phyloP scores from a whole-genome alignment of 2,329 filamentous ascomycete species.

The Trematosphaeria pertusa region DNA sequence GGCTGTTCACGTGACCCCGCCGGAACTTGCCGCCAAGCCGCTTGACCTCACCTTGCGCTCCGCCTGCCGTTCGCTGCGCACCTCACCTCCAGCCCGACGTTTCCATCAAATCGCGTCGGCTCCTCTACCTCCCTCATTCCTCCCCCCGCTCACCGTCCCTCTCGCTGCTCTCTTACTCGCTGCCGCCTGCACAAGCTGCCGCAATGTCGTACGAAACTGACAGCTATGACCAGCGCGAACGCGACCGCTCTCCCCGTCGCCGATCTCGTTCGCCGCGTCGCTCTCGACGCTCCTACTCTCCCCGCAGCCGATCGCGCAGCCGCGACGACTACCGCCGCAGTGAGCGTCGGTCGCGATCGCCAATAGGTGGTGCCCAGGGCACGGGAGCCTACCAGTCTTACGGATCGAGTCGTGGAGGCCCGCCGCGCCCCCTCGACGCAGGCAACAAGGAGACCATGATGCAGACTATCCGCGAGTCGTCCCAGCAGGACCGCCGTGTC shows the following conservation, averaged over 20 bases:
- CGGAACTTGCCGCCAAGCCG: constrained; percentile 15
- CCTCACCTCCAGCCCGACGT: constrained; percentile 18
- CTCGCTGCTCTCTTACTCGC: constrained; percentile 17
- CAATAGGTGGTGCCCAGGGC: constrained; percentile 77
- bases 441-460: constrained; percentile 94
- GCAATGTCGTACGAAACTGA: constrained; percentile 49
- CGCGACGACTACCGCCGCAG: constrained; percentile 60
- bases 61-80: constrained; percentile 26
- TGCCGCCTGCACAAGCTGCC: constrained; percentile 15
- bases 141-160: constrained; percentile 1
- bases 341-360: constrained; percentile 73
- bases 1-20: constrained; percentile 9
- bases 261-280: constrained; percentile 56
- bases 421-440: constrained; percentile 74
- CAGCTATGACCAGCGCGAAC: constrained; percentile 45
- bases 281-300: constrained; percentile 68
- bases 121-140: constrained; percentile 5
- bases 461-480: constrained; percentile 89
- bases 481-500: constrained; percentile 98
- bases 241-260: constrained; percentile 73
- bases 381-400: constrained; percentile 71
- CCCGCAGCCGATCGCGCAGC: constrained; percentile 78
- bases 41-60: constrained; percentile 25
- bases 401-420: constrained; percentile 58
- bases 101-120: constrained; percentile 33